Conservation (phyloP, 176 grass and related monocot species). For the Musa itinerans region DNA sequence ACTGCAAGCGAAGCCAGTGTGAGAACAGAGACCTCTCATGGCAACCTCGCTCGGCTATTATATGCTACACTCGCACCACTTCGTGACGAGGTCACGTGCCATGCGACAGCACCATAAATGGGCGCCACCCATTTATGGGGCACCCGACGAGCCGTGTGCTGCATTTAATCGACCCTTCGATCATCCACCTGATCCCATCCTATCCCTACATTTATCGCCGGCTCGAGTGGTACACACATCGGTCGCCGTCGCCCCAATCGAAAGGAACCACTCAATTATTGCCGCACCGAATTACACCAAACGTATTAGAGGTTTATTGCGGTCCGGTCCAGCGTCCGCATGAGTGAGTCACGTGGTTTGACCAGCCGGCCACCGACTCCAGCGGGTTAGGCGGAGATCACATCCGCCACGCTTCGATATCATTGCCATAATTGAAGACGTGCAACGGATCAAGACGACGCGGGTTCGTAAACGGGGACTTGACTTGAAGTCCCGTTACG, state of each 20-base stretch:
- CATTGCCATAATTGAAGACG: neutral
- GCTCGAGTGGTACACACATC: neutral
- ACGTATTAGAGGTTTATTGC: neutral
- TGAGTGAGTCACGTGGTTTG: neutral
- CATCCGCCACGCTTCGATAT: neutral
- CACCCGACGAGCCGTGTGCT: neutral
- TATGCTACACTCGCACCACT: no score
- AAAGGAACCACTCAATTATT: neutral
- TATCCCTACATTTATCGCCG: neutral
- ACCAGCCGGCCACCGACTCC: neutral
- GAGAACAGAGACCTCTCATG: neutral
- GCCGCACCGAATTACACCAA: no score
- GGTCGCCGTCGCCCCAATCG: neutral
- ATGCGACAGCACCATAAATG: neutral
- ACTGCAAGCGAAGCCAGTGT: no score
- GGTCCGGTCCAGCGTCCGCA: neutral
- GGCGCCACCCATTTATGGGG: neutral
- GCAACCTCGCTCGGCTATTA: neutral
- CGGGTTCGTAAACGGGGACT: neutral
- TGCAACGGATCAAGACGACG: neutral
- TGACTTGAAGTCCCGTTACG: no score
- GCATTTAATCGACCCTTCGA: neutral
- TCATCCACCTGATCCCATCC: neutral
- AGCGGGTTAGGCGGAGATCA: neutral
- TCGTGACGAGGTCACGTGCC: slow-evolving; percentile 1